Evolutionary conservation across 352 stramenopile genomes (phyloP), one percentile per base, ranked within the genome.

Genomic region (Thraustotheca clavata): DNA sequence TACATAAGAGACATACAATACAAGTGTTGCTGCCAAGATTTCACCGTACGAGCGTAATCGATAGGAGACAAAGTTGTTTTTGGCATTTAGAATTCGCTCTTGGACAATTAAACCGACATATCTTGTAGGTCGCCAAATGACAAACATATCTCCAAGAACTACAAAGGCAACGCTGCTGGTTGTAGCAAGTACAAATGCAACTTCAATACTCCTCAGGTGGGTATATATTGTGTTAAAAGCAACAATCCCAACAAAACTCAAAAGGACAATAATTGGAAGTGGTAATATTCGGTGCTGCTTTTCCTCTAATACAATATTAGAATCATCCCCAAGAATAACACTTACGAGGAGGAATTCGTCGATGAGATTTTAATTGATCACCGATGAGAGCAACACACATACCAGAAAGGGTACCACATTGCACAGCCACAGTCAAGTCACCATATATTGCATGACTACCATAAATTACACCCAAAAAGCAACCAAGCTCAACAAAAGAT

Each of bases 221-320:
- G 85, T 91, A 68, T 91, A 94, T 68, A 94, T 94, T 57, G 86
- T 88, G 69, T 94, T 94, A 67, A 94, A 94, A 5, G 83, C 82
- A 14, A 94, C 80, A 1, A 72, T 79, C 35, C 85, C 85, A 4
- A 94, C 75, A 0, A 94, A 71, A 2, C 82, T 81, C 2, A 94
- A 72, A 27, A 94, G 52, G 41, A 74, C 74, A 69, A 94, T 94
- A n/a, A 94, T 80, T 12, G 85, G 85, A 0, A 94, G 73, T 12
- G 85, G 80, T 3, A 94, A 70, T 22, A 94, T 81, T 34, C 87
- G 79, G 0, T 69, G 49, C 33, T 80, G 73, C 3, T 80, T 73
- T 4, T 68, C 61, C 55, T 73, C 75, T 86, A 61, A 43, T 9
- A 27, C 3, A 0, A 62, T 24, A 26, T 14, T 20, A 18, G 1